Conservation (phyloP, 805 yeast genomes). For the Candida ascalaphidarum region DNA sequence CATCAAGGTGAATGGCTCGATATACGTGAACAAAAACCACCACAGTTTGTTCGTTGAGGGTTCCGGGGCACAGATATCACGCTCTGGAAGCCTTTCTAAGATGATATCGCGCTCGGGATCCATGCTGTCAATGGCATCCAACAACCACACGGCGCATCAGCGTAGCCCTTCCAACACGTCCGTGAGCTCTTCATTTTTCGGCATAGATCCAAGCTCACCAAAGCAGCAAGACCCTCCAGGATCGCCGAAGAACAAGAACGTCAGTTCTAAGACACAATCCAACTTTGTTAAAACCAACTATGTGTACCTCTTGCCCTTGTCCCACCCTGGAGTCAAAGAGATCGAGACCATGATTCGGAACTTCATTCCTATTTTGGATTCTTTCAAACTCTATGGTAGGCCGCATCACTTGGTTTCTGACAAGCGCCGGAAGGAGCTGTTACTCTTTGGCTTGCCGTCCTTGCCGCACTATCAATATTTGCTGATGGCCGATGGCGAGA, state of each 20-base stretch:
- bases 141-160: constrained; percentile 6
- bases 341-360: constrained; percentile 68
- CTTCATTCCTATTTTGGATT: constrained; percentile 60
- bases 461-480: constrained; percentile 62
- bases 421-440: constrained; percentile 53
- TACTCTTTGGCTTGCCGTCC: constrained; percentile 69
- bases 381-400: constrained; percentile 67
- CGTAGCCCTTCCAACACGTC: constrained; percentile 15
- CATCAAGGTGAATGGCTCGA: constrained; percentile 47
- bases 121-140: constrained; percentile 10
- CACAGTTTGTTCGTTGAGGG: constrained; percentile 21
- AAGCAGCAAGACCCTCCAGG: constrained; percentile 2
- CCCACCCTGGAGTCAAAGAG: constrained; percentile 65
- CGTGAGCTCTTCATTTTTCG: constrained; percentile 22
- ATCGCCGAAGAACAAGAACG: constrained; percentile 12
- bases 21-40: constrained; percentile 35
- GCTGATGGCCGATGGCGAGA: constrained; percentile 16
- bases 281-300: constrained; percentile 25
- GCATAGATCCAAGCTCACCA: constrained; percentile 16
- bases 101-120: constrained; percentile 10
- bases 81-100: constrained; percentile 7
- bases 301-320: constrained; percentile 63
- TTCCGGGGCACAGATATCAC: constrained; percentile 4
- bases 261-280: too few species aligned
- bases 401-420: constrained; percentile 69